Percentiles rank a stretch among this genome's conserved stretches.
phyloP scores from a whole-genome alignment of 2,329 filamentous ascomycete genomes.

The Neofusicoccum parvum region DNA sequence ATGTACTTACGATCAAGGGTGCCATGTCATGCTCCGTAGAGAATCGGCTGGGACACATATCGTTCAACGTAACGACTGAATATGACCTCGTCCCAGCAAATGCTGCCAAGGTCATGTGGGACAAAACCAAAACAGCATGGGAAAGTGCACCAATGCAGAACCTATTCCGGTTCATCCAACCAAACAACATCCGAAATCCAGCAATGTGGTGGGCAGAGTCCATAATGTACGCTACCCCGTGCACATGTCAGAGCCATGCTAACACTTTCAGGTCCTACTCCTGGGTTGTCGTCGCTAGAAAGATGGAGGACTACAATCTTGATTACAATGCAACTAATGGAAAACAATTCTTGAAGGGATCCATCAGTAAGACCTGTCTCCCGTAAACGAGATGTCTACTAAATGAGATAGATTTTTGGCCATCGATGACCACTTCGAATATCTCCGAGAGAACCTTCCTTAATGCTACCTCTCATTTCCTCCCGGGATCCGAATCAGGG shows the following conservation, averaged over 20 bases:
- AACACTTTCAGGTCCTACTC: not conserved
- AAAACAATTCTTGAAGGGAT: not conserved
- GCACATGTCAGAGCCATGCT: too few species aligned
- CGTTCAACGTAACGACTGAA: not conserved
- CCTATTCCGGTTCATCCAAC: not conserved
- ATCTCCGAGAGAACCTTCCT: not conserved
- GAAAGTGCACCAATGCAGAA: not conserved
- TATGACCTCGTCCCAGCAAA: not conserved
- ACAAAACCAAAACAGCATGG: not conserved
- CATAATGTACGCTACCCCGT: not conserved
- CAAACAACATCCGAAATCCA: not conserved
- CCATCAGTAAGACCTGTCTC: not conserved
- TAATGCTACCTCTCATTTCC: not conserved
- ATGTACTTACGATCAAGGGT: not conserved
- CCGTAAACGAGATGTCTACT: not conserved
- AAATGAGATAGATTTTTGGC: not conserved
- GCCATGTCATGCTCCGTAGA: not conserved
- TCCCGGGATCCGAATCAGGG: not conserved
- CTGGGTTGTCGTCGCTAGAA: not conserved
- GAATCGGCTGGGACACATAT: not conserved
- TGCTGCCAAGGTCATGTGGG: not conserved
- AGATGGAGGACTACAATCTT: not conserved
- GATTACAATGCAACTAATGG: too few species aligned
- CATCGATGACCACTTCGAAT: not conserved
- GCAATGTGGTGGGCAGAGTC: slow-evolving; percentile 4